A percentile compares a stretch with the other conserved stretches of the same genome.
phyloP scores from a whole-genome alignment of 768 basidiomycete species.

The Leccinum subtestaceum region DNA sequence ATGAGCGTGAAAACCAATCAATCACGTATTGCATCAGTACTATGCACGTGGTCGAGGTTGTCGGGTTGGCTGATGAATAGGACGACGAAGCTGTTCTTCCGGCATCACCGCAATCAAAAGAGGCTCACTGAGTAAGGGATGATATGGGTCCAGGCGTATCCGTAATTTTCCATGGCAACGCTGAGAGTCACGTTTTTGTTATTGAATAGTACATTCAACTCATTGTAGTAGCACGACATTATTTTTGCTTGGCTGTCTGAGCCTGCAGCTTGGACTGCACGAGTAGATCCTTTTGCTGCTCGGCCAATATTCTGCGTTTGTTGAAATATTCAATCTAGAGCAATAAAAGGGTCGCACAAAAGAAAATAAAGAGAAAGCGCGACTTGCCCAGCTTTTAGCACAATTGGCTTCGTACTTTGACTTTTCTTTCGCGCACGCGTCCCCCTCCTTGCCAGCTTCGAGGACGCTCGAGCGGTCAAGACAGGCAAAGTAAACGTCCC shows the following conservation, averaged over 20 bases:
- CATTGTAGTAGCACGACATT: background rate
- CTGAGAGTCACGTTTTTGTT: background rate
- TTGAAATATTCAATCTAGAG: conserved; percentile 92
- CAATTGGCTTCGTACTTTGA: conserved; percentile 67
- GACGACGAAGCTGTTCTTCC: background rate
- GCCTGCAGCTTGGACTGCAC: conserved; percentile 43
- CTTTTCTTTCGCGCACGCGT: conserved; percentile 56
- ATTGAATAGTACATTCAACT: background rate
- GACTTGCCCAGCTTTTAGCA: conserved; percentile 85
- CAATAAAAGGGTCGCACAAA: background rate
- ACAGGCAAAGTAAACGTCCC: conserved; percentile 85
- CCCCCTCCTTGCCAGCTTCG: conserved; percentile 71
- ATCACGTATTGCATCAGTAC: background rate
- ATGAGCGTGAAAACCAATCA: background rate
- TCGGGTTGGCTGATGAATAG: background rate
- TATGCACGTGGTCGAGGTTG: background rate
- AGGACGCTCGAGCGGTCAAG: conserved; percentile 67
- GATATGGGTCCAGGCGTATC: background rate
- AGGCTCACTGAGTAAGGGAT: background rate
- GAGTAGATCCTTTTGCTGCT: conserved; percentile 72
- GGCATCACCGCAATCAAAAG: conserved; percentile 6
- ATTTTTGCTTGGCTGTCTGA: conserved; percentile 26
- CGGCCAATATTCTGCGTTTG: conserved; percentile 79
- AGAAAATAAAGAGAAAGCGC: background rate
- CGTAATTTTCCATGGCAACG: background rate